Evolutionary conservation across 1,284 basidiomycete genomes (phyloP).

Genomic region (Tremellales sp.): DNA sequence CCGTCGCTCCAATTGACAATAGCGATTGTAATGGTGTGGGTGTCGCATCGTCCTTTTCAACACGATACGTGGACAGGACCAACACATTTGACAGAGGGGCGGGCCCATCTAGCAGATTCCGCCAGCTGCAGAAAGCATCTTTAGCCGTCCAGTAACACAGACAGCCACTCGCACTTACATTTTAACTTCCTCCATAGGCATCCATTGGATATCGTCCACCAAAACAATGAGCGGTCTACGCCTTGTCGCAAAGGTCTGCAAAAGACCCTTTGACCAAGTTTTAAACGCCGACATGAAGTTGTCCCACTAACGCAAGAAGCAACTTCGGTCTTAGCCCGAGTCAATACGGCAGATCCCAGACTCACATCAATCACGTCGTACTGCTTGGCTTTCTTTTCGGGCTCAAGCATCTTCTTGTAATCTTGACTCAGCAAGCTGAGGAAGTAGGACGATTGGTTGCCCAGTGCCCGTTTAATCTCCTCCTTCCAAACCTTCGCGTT

Average conservation of each 20-base stretch:
- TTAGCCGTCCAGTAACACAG: background rate
- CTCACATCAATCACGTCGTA: constrained; percentile 15
- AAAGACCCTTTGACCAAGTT: constrained; percentile 27
- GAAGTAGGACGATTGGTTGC: constrained; percentile 29
- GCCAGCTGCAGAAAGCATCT: constrained; percentile 14
- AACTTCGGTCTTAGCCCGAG: background rate
- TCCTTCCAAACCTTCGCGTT: constrained; percentile 30
- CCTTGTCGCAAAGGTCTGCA: constrained; percentile 39
- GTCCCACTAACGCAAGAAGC: constrained; percentile 18
- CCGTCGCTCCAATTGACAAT: constrained; percentile 8
- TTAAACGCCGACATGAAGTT: constrained; percentile 29
- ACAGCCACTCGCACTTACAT: too few relatives aligned
- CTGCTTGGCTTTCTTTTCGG: constrained; percentile 2
- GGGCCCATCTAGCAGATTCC: constrained; percentile 16
- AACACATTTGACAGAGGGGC: constrained; percentile 26
- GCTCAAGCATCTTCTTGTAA: constrained; percentile 23
- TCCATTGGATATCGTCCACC: constrained; percentile 45
- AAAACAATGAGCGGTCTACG: constrained; percentile 36
- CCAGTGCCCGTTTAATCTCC: constrained; percentile 26
- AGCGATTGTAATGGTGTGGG: constrained; percentile 2
- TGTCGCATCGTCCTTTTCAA: constrained; percentile 8
- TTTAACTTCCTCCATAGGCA: constrained; percentile 27
- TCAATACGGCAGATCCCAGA: too few relatives aligned
- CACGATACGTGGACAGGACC: constrained; percentile 29
- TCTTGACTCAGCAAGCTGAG: constrained; percentile 30